phyloP scores from a whole-genome alignment of 306 rosid species.

The Ammopiptanthus mongolicus region DNA sequence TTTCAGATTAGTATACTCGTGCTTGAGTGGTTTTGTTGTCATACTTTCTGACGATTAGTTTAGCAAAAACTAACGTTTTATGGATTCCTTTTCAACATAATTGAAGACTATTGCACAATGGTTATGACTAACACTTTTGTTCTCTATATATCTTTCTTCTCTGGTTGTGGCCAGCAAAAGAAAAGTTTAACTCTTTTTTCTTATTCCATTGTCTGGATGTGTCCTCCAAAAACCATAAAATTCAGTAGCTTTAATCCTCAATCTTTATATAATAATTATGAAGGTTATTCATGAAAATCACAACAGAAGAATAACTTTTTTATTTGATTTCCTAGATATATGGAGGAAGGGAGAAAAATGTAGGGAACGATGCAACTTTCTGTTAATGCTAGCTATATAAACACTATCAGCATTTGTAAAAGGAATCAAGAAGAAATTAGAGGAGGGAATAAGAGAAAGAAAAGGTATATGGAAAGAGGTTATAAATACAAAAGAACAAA shows the following conservation, averaged over 20 bases:
- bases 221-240: not conserved
- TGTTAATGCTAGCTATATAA: not conserved
- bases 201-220: not conserved
- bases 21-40: too few species aligned
- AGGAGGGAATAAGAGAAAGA: not conserved
- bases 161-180: not conserved
- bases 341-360: not conserved
- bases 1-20: not conserved
- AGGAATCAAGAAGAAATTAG: not conserved
- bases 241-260: not conserved
- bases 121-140: not conserved
- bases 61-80: too few species aligned
- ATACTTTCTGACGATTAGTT: too few species aligned
- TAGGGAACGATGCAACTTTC: not conserved
- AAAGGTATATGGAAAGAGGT: not conserved
- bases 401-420: not conserved
- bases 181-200: not conserved
- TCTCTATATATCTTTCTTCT: not conserved
- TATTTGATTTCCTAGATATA: constrained; percentile 1
- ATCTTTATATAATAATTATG: not conserved
- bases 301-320: not conserved
- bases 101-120: not conserved
- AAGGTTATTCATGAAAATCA: not conserved
- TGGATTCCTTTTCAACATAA: too few species aligned
- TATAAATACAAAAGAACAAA: constrained; percentile 28